Conservation (phyloP, 1,139 yeast species). For the Scheffersomyces segobiensis region DNA sequence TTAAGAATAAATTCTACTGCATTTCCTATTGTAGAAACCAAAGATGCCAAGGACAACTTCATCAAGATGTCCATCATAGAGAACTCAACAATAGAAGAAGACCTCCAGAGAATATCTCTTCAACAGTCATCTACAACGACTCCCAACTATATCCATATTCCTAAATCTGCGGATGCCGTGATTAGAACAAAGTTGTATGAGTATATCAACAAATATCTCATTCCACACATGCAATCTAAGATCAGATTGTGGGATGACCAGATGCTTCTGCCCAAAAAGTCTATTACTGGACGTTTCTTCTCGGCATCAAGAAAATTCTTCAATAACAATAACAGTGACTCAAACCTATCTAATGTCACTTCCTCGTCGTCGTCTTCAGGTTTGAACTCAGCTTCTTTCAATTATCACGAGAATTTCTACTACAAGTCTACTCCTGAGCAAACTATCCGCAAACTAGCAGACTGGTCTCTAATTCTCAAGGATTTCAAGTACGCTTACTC, state of each 20-base stretch:
- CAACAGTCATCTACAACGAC: conserved; percentile 17
- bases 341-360: conserved; percentile 6
- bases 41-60: conserved; percentile 8
- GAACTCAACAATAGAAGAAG: conserved; percentile 56
- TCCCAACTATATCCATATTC: conserved; percentile 21
- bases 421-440: conserved; percentile 69
- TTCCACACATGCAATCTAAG: conserved; percentile 80
- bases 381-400: conserved; percentile 26
- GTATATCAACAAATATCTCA: conserved; percentile 54
- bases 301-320: conserved; percentile 64
- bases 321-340: conserved; percentile 23
- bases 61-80: conserved; percentile 28
- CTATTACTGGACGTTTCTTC: conserved; percentile 73
- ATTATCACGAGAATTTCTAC: conserved; percentile 54
- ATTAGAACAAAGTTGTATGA: conserved; percentile 51
- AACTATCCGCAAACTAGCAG: conserved; percentile 78
- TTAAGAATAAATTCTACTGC: conserved; percentile 30
- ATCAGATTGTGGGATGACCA: conserved; percentile 80
- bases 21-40: conserved; percentile 21
- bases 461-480: conserved; percentile 85
- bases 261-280: conserved; percentile 64
- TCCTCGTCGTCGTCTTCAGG: conserved; percentile 6
- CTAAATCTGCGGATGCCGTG: conserved; percentile 38
- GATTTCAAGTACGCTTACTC: conserved; percentile 86
- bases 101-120: conserved; percentile 42